Evolutionary conservation across 1,139 yeast species (phyloP), one percentile per base, ranked within the genome.

Genomic region (Williopsis jadinii): DNA sequence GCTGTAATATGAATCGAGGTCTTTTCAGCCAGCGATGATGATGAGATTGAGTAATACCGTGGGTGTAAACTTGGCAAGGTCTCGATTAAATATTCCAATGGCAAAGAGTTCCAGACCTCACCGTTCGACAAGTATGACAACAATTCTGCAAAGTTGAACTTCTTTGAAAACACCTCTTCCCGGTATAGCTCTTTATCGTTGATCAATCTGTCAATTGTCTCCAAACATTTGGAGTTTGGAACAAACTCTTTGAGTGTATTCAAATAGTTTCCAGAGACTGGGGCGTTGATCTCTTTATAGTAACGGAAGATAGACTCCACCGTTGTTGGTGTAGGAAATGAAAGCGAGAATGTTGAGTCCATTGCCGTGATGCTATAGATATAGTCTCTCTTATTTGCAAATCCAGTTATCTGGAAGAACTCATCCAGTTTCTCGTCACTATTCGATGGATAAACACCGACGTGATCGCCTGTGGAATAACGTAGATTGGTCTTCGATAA

Each of bases 1-100:
- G 97, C 96, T 26, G 98, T 92, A 46, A 90, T 73, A 54, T 81
- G 87, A 47, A 92, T 74, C 12, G 73, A 71, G 43, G 80, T 74
- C 62, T 88, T 87, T 57, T 86, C 94, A 44, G 80, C 73, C 46
- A 80, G 64, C 2, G 95, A 81, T 10, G 97, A 87, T 2, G 97
- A 90, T 3, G 97, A 90, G 53, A 92, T 92, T 15, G 98, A 92
- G 64, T 92, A 92, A 67, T 88, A 92, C 64, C 98, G 90, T 36
- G 97, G 96, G 60, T 84, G 94, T 55, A 92, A 69, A 55, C 80
- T 86, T 41, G 88, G 77, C 47, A 92, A 64, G 34, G 82, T 74
- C 67, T 92, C 98, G 54, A 90, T 71, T 40, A 92, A 66, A 58
- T 88, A 86, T 45, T 80, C 81, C 68, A 90, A 84, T 31, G 98